Percentiles rank a stretch among this genome's conserved stretches.
phyloP scores from a whole-genome alignment of 2,329 filamentous ascomycete genomes.

The Apiospora sp. region DNA sequence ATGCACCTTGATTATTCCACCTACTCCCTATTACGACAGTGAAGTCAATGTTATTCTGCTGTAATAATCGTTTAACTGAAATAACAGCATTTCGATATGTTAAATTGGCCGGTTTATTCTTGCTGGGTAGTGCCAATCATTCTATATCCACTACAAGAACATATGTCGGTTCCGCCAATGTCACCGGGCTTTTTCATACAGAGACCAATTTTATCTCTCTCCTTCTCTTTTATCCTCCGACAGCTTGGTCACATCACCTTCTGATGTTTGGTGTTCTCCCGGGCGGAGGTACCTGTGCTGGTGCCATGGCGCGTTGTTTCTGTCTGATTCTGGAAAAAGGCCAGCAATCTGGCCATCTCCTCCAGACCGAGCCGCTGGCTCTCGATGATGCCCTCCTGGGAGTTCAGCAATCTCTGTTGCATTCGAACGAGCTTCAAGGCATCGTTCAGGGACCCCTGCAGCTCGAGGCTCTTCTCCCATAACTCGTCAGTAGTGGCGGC shows the following conservation, averaged over 20 bases:
- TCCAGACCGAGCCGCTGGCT: conserved; percentile 16
- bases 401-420: conserved; percentile 22
- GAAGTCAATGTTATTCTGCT: too few species aligned
- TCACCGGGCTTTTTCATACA: neutral
- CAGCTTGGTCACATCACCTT: neutral
- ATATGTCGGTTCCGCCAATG: neutral
- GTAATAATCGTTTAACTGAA: too few species aligned
- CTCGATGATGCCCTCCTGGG: conserved; percentile 24
- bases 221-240: neutral
- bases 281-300: neutral
- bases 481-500: neutral
- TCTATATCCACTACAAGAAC: neutral
- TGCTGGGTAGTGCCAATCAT: neutral
- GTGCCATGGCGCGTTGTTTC: neutral
- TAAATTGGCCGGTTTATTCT: too few species aligned
- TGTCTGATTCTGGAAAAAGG: neutral
- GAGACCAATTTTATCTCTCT: neutral
- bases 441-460: conserved; percentile 12
- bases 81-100: too few species aligned
- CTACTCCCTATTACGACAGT: too few species aligned
- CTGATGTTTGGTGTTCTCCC: neutral
- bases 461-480: conserved; percentile 13
- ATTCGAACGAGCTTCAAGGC: conserved; percentile 6
- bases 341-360: conserved; percentile 11
- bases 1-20: too few species aligned